Base-by-base conservation (phyloP, 805 yeast species). In the Lipomyces chichibuensis region DNA sequence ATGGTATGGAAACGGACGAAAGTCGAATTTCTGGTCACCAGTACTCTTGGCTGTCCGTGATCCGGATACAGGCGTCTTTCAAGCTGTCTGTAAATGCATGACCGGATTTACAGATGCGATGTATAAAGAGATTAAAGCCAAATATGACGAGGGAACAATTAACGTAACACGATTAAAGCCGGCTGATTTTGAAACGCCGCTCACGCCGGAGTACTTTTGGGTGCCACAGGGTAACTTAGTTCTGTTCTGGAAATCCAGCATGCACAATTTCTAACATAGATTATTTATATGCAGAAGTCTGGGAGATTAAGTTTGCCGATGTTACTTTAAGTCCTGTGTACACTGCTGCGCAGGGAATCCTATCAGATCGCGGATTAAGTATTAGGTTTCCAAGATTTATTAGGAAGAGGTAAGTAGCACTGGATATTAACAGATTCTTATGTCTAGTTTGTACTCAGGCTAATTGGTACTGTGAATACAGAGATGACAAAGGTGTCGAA, bases 31-130 rank as follows among this genome's bases (percentile, higher is more conserved):
- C 67, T 73, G 74, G 74, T 69, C 73, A 11, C 75, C 75, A 17
- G 69, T 73, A 13, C 57, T 73, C 23, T 65, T 73, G 11, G 75
- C 75, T 8, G 70, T 69, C 17, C 66, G 72, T 5, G 74, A 73
- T 46, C 66, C 70, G 13, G 73, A 69, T 17, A 63, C 72, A 2
- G 75, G 73, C 5, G 52, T 55, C 5, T 62, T 62, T 14, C 57
- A 56, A 13, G 75, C 75, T 8, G 75, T 73, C 13, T 73, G 75
- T 53, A 73, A 73, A 58, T 73, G 75, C 63, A 73, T 73, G 73
- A 57, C 67, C 23, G 75, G 75, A 13, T 73, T 73, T 46, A 61
- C 74, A 2, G 75, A 73, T 51, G 59, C 61, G 23, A 57, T 70
- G n/a, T 73, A 73, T 54, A 65, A 64, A 57, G 70, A 65, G 8